Conservation (phyloP, 2,329 filamentous ascomycete species). For the Myrmaecium sp. region DNA sequence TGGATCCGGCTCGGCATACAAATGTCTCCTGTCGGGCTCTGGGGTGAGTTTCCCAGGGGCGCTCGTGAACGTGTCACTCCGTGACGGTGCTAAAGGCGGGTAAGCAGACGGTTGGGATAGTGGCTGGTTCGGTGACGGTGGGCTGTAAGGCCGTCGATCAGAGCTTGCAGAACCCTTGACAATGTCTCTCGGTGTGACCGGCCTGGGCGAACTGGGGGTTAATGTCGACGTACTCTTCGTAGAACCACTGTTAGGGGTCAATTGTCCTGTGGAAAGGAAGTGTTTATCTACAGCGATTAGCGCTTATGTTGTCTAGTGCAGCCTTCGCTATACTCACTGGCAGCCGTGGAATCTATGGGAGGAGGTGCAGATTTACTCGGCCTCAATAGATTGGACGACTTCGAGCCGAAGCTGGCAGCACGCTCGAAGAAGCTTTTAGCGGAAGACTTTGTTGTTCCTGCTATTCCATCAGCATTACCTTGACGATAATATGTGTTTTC, state of each 20-base stretch:
- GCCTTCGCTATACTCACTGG: constrained; percentile 31
- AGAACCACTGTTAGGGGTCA: constrained; percentile 12
- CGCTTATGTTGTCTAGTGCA: constrained; percentile 1
- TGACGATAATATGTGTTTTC: neutral
- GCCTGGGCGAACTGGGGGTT: constrained; percentile 8
- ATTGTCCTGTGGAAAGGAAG: constrained; percentile 12
- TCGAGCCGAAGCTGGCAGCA: constrained; percentile 14
- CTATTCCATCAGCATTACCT: neutral
- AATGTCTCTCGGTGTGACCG: constrained; percentile 11
- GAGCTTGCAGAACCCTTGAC: constrained; percentile 20
- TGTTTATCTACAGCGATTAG: constrained; percentile 18
- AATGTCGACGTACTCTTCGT: constrained; percentile 10
- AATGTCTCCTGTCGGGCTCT: constrained; percentile 11
- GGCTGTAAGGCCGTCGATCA: constrained; percentile 14
- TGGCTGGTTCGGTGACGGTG: constrained; percentile 16
- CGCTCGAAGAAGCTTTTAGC: constrained; percentile 14
- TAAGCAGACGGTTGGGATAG: constrained; percentile 34
- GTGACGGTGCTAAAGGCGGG: constrained; percentile 33
- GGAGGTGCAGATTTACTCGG: constrained; percentile 30
- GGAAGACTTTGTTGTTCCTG: constrained; percentile 7
- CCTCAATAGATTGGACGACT: constrained; percentile 16
- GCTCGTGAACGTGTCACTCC: constrained; percentile 11
- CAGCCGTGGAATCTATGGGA: constrained; percentile 39
- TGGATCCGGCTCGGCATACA: constrained; percentile 17
- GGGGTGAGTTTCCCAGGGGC: constrained; percentile 9